Evolutionary conservation across 2,329 filamentous ascomycete species (phyloP), one percentile per base, ranked within the genome.

Genomic region (Lecanosticta acicola): DNA sequence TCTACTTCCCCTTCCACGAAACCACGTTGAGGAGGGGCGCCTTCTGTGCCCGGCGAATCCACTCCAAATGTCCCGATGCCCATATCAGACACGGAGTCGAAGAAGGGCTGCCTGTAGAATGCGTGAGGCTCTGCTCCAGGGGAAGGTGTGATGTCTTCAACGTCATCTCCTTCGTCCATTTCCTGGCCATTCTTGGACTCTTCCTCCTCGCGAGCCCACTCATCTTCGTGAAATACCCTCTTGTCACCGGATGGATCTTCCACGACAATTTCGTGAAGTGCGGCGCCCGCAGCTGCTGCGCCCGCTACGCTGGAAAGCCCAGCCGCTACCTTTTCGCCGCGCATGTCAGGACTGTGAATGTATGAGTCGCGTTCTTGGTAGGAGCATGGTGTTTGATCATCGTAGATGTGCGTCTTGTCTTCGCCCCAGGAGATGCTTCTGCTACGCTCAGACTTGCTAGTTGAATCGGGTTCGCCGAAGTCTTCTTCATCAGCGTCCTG

Each of bases 341-440:
- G 45, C 1, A 50, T 33, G 34, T 54, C 46, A 10, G 52, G 52
- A 17, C 45, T 46, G 19, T 42, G 51, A n/a, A 59, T 54, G 41
- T 56, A 62, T 8, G 52, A 55, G 16, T 57, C 56, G 9, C 50
- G 43, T 19, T 61, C 57, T 26, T 56, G 39, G 8, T 47, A 51
- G 9, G 59, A 69, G 14, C 73, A 68, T 3, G 72, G 71, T 1
- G 71, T 73, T 4, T 61, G 63, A 2, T 70, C 68, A 41, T 74
- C 70, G 39, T 72, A 75, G 46, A 70, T 63, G 38, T 70, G 67
- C 33, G 69, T 71, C 46, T 70, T 63, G 43, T 74, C 69, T 43
- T 68, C 67, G 21, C 72, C 71, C 72, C 72, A 75, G 21, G 68
- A 71, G 36, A 74, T 71, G 39, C 67, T 64, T 14, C 58, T 49